Conservation (phyloP, 176 grass and related monocot genomes). For the Rhynchospora breviuscula region DNA sequence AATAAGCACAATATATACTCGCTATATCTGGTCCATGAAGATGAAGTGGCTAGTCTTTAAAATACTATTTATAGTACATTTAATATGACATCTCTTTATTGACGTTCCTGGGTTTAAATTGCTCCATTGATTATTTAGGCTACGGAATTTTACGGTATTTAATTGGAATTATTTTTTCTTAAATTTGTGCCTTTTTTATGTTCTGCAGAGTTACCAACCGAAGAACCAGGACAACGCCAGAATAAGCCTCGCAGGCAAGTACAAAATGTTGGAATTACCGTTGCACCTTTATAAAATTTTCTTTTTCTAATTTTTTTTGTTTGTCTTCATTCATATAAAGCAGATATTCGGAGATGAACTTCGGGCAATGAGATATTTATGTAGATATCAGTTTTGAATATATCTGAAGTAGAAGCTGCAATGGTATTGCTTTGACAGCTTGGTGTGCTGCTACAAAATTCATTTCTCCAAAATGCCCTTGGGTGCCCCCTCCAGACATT, state of each 20-base stretch:
- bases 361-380: conserved; percentile 72
- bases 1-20: no score
- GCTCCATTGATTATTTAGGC: background rate
- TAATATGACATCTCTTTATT: background rate
- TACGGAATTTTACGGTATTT: no score
- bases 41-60: background rate
- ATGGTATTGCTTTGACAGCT: conserved; percentile 23
- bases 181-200: conserved; percentile 11
- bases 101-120: background rate
- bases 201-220: conserved; percentile 53
- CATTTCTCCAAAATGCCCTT: conserved; percentile 29
- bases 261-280: conserved; percentile 11
- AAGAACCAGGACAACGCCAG: conserved; percentile 81
- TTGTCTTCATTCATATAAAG: conserved; percentile 22
- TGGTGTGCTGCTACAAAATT: conserved; percentile 30
- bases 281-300: background rate
- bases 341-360: conserved; percentile 99
- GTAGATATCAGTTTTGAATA: conserved; percentile 25
- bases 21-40: no score
- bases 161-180: no score
- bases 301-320: conserved; percentile 2
- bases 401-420: conserved; percentile 32
- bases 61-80: background rate
- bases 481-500: background rate
- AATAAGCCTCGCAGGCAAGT: conserved; percentile 93